Evolutionary conservation across 345 rosid genomes (phyloP), one percentile per base, ranked within the genome.

Genomic region (Eutrema yunnanense): DNA sequence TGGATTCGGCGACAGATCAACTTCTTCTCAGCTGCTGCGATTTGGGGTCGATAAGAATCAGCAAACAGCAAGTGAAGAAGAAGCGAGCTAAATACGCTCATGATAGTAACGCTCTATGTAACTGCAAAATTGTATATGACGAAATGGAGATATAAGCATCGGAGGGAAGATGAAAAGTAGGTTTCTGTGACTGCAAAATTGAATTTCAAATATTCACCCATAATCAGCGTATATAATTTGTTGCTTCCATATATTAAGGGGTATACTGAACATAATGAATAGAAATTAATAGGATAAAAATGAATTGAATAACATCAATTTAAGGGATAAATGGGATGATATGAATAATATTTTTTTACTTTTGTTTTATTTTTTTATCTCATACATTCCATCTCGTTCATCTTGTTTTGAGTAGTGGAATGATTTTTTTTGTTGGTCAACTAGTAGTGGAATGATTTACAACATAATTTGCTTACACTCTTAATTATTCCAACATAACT

Each of bases 51-150:
- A 63, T 40, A 52, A 61, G 90, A 84, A 57, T 75, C 95, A 8
- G 47, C 44, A 64, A 19, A 13, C 63, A 52, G 8, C 81, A 76
- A 57, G 78, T 62, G 8, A 87, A 87, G 90, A 96, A 87, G 90
- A 96, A 84, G 81, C 44, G 79, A 9, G 98, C 98, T 3, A 76
- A 96, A 73, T 88, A 92, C 67, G 72, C 93, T 38, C 83, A 92
- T 2, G 99, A 95, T 7, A 97, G 96, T 52, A 88, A 75, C 86
- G 26, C 2, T 22, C 2, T 22, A 0, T 22, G 26, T 22, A 2
- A 22, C 26, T 22, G 26, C 2, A 22, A 1, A 22, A 22, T 22
- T 22, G 26, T 22, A 22, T 2, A 22, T 22, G 83, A 74, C 81
- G 79, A 78, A 88, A 81, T 81, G 95, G 92, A 62, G 86, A 84